phyloP scores from a whole-genome alignment of 2,329 filamentous ascomycete species.

The Calonectria naviculata region DNA sequence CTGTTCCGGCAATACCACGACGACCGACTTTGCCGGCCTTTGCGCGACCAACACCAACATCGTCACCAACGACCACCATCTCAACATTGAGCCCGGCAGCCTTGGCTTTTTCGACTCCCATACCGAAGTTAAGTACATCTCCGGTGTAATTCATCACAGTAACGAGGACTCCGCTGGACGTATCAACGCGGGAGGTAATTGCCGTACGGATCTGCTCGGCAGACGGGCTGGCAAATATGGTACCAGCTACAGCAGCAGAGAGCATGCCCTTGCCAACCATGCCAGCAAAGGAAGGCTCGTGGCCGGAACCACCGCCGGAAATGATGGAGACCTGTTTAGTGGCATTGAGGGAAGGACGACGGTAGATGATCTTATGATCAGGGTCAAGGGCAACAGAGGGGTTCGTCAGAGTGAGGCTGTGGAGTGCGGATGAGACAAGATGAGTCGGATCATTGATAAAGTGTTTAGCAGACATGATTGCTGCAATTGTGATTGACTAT shows the following conservation, averaged over 20 bases:
- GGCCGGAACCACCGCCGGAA: conserved; percentile 89
- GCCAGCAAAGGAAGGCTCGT: conserved; percentile 88
- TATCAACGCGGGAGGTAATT: conserved; percentile 78
- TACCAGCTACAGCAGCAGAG: conserved; percentile 84
- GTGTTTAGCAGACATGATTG: conserved; percentile 74
- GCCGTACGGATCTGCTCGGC: conserved; percentile 85
- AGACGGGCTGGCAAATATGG: conserved; percentile 85
- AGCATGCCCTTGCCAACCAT: conserved; percentile 88
- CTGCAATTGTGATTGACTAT: background rate
- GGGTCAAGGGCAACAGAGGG: conserved; percentile 83
- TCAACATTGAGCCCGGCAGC: conserved; percentile 82
- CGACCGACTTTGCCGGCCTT: conserved; percentile 93
- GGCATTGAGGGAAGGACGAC: conserved; percentile 62
- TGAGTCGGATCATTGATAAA: conserved; percentile 88
- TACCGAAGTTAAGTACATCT: conserved; percentile 90
- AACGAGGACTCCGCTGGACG: conserved; percentile 81
- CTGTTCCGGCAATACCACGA: conserved; percentile 90
- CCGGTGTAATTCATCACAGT: conserved; percentile 97
- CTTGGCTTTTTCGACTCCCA: conserved; percentile 92
- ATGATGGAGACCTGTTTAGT: conserved; percentile 81
- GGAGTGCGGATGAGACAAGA: conserved; percentile 81
- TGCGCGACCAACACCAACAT: conserved; percentile 86
- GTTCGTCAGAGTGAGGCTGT: conserved; percentile 84
- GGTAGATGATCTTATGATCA: conserved; percentile 87
- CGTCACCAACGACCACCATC: conserved; percentile 93